Conservation (phyloP, 2,329 filamentous ascomycete genomes). For the Cercospora sesami region DNA sequence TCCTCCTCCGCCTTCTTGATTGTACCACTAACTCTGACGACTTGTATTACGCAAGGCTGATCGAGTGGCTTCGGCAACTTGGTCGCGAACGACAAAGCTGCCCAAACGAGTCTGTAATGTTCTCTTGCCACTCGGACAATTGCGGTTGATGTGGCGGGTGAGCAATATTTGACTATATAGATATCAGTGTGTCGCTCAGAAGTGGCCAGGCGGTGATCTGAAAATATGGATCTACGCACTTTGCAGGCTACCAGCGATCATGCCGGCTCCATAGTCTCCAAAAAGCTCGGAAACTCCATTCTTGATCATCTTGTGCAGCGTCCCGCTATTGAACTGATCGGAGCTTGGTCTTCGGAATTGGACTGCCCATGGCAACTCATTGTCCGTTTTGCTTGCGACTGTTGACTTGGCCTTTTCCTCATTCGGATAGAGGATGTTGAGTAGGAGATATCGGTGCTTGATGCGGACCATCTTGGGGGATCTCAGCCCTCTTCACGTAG, state of each 20-base stretch:
- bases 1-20: conserved; percentile 91
- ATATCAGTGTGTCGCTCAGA: background rate
- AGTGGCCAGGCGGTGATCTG: background rate
- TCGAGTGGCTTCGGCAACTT: conserved; percentile 62
- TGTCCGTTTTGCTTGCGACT: conserved; percentile 32
- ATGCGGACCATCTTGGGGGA: conserved; percentile 77
- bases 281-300: conserved; percentile 71
- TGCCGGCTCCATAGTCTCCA: conserved; percentile 84
- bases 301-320: conserved; percentile 69
- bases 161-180: conserved; percentile 81
- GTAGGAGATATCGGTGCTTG: conserved; percentile 93
- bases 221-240: conserved; percentile 51
- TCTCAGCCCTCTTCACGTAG: conserved; percentile 1
- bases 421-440: conserved; percentile 85
- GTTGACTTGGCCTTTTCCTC: conserved; percentile 27
- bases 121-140: conserved; percentile 82
- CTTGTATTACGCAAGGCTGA: conserved; percentile 73
- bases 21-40: conserved; percentile 86
- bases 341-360: conserved; percentile 77
- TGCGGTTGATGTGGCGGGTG: conserved; percentile 86
- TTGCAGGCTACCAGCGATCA: conserved; percentile 66
- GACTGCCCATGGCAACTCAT: conserved; percentile 60
- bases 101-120: conserved; percentile 86
- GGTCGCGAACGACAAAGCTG: conserved; percentile 78
- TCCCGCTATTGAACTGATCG: conserved; percentile 64